Evolutionary conservation across 2,329 filamentous ascomycete species (phyloP).

Genomic region (Helicocarpus griseus): DNA sequence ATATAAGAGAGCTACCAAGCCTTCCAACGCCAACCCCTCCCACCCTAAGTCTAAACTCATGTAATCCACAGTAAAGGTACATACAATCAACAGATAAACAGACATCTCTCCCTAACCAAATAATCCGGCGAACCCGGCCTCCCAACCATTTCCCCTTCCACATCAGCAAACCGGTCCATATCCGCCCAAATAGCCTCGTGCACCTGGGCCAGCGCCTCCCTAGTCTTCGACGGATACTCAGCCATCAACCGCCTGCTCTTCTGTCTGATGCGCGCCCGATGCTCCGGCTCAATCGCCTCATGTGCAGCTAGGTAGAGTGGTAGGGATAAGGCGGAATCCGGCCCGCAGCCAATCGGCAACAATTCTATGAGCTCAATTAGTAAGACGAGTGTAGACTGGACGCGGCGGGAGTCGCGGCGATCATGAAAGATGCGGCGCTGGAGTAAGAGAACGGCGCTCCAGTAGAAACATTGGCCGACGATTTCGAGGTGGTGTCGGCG

Average conservation of each 20-base stretch:
- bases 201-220: not conserved
- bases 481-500: not conserved
- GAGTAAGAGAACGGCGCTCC: conserved; percentile 1
- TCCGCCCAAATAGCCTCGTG: not conserved
- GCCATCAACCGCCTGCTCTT: not conserved
- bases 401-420: not conserved
- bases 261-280: not conserved
- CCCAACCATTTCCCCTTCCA: not conserved
- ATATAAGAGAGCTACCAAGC: too few species aligned
- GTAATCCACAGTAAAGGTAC: too few species aligned
- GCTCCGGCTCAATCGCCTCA: conserved; percentile 2
- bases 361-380: conserved; percentile 1
- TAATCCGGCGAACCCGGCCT: not conserved
- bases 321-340: not conserved
- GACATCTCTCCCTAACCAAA: not conserved
- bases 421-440: conserved; percentile 1
- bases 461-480: conserved; percentile 3
- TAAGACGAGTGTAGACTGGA: not conserved
- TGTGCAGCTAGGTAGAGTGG: not conserved
- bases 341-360: conserved; percentile 1
- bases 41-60: not conserved
- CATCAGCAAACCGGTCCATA: not conserved
- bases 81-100: conserved; percentile 1
- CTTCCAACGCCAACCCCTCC: not conserved
- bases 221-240: conserved; percentile 1